Percentiles rank a stretch among this genome's conserved stretches.
phyloP scores from a whole-genome alignment of 495 filamentous ascomycete genomes.

The Schizothecium vesticola region DNA sequence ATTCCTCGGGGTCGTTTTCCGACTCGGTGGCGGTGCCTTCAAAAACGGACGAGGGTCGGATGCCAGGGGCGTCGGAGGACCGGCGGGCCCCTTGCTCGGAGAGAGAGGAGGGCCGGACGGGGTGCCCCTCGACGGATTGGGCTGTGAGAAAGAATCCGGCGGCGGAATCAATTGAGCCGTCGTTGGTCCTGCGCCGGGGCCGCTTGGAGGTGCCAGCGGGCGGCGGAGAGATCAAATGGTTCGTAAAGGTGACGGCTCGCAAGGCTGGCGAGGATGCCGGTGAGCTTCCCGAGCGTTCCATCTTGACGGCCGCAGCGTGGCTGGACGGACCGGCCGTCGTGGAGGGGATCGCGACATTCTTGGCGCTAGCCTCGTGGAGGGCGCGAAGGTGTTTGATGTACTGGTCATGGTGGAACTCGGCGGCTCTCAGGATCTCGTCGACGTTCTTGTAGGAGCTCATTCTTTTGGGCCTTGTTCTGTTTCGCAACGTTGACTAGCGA shows the following conservation, averaged over 20 bases:
- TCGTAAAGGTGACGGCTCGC: conserved; percentile 16
- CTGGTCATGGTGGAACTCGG: conserved; percentile 32
- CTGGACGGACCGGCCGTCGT: not conserved
- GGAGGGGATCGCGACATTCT: not conserved
- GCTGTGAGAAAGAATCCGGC: not conserved
- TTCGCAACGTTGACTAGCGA: not conserved
- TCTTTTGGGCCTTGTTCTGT: not conserved
- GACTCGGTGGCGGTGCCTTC: conserved; percentile 22
- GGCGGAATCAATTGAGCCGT: not conserved
- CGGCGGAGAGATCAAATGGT: conserved; percentile 2
- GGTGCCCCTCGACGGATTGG: not conserved
- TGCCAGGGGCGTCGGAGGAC: not conserved
- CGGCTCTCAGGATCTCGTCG: conserved; percentile 33
- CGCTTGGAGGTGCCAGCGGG: not conserved
- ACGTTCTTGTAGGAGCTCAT: not conserved
- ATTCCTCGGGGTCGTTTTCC: conserved; percentile 30
- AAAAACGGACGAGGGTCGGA: conserved; percentile 14
- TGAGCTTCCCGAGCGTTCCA: conserved; percentile 12
- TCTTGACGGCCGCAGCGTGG: not conserved
- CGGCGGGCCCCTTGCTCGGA: not conserved
- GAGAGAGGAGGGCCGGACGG: not conserved
- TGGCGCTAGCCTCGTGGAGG: conserved; percentile 28
- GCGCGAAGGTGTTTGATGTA: conserved; percentile 32
- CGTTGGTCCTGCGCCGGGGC: not conserved
- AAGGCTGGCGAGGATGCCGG: conserved; percentile 8